Base-by-base conservation (phyloP, 345 rosid species). In the Moricandia arvensis region DNA sequence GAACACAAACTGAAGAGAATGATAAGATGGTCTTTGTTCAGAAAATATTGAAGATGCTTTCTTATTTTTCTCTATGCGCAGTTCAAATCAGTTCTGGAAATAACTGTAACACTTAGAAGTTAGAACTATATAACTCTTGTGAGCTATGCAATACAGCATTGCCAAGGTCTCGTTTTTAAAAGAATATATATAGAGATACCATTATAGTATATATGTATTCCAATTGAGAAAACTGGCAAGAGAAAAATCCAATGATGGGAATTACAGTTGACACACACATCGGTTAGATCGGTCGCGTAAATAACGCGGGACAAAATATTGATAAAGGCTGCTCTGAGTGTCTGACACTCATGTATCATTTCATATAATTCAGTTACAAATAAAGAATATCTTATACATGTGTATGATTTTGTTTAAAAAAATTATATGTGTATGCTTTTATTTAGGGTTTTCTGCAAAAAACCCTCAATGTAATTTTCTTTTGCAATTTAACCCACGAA, bases 321-420 rank as follows among this genome's bases (percentile, higher is more conserved):
- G 62, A 71, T 77, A 77, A 77, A 71, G 76, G 80, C 80, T 77
- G 80, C 80, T 69, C 71, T 69, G 74, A 74, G 66, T 33, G 35
- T 74, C 77, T 76, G 80, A 77, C 80, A 45, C 76, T 77, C 80
- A 63, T 65, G 53, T 6, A 71, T 65, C 68, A 58, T 58, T 71
- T 71, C 80, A 65, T 71, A 71, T 71, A 76, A 63, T 63, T 76
- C 69, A 76, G 26, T 29, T 69, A 5, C 55, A 53, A 51, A 62
- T 41, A 41, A 21, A 41, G 55, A 68, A 30, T 30, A 67, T 0
- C 33, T 47, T 45, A 49, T 18, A 11, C 4, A 17, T 4, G 0
- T 51, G 18, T 67, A 31, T 45, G 53, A 45, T n/a, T 45, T 45
- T 1, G 1, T 5, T 3, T 1, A 29, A 29, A 29, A 4, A 5